Evolutionary conservation across 2,329 filamentous ascomycete genomes (phyloP), one percentile per base, ranked within the genome.

Genomic region (Corynespora cassiicola): DNA sequence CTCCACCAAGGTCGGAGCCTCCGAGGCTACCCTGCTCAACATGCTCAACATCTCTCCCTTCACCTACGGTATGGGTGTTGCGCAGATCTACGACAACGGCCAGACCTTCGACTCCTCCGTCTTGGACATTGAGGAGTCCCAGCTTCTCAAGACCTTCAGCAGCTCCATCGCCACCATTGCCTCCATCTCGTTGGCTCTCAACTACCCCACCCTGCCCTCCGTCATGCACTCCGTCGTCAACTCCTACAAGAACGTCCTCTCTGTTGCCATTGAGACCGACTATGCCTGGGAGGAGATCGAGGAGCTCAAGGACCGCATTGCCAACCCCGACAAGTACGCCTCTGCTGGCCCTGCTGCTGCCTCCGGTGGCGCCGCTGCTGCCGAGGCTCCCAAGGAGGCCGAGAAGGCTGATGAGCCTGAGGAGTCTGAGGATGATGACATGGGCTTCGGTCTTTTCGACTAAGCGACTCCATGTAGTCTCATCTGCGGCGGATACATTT

Each of bases 281-380:
- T 87, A 86, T 82, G 86, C 84, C 76, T 99, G 94, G 92, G 85
- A 91, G 65, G 90, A 89, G 76, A 96, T 99, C 68, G 85, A 95
- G 68, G 82, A 96, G 78, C 87, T 99, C 79, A 99, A 99, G 88
- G 94, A 99, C 80, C 90, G 94, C 74, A 96, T 99, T 68, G 90
- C 90, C 78, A 97, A 99, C 85, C 95, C 95, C 61, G 94, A 99
- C 39, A 90, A 90, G 39, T 99, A 97, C 74, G 94, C 92, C 54
- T 73, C 89, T 31, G 79, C 91, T 56, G 90, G 87, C 56, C 90
- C 92, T 42, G 82, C 71, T 53, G 78, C 77, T 44, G 77, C 82
- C 39, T 75, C 75, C 36, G 69, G 74, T 31, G 72, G 74, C 45
- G 75, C 74, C 49, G 73, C 71, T 38, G 78, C 75, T 49, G 77